Conservation (phyloP, 805 yeast genomes). For the Saturnispora dispora region DNA sequence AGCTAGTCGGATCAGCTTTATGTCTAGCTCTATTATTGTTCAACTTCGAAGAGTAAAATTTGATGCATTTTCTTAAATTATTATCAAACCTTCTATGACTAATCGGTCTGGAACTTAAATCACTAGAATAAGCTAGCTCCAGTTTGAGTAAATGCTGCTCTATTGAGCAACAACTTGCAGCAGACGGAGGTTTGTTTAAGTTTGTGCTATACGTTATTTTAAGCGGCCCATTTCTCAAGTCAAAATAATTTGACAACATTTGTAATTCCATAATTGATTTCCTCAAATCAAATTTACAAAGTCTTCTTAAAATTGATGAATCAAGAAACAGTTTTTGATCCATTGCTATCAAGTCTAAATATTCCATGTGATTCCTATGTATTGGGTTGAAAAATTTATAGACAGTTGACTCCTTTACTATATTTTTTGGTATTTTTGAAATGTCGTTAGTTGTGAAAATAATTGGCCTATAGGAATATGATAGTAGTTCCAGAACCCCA, state of each 20-base stretch:
- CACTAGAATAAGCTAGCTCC: neutral
- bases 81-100: neutral
- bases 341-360: slow-evolving; percentile 23
- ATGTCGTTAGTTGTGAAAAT: slow-evolving; percentile 25
- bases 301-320: slow-evolving; percentile 11
- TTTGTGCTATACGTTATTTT: neutral
- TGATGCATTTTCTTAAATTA: slow-evolving; percentile 9
- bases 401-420: slow-evolving; percentile 25
- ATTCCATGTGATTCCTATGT: slow-evolving; percentile 10
- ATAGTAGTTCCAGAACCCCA: slow-evolving; percentile 51
- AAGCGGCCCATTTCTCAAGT: neutral
- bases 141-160: neutral
- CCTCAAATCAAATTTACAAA: slow-evolving; percentile 19
- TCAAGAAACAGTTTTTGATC: slow-evolving; percentile 21
- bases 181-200: neutral
- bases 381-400: slow-evolving; percentile 14
- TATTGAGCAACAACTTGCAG: neutral
- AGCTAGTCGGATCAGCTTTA: slow-evolving; percentile 14
- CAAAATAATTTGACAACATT: slow-evolving; percentile 19
- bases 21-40: slow-evolving; percentile 21
- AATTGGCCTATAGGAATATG: slow-evolving; percentile 28
- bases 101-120: neutral
- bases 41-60: slow-evolving; percentile 24
- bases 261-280: slow-evolving; percentile 25
- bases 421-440: slow-evolving; percentile 21